These are phyloP conservation scores for Trichoderma pleuroti DNA, from an alignment of 2,329 filamentous ascomycete species.

Conservation along the genomic window DNA sequence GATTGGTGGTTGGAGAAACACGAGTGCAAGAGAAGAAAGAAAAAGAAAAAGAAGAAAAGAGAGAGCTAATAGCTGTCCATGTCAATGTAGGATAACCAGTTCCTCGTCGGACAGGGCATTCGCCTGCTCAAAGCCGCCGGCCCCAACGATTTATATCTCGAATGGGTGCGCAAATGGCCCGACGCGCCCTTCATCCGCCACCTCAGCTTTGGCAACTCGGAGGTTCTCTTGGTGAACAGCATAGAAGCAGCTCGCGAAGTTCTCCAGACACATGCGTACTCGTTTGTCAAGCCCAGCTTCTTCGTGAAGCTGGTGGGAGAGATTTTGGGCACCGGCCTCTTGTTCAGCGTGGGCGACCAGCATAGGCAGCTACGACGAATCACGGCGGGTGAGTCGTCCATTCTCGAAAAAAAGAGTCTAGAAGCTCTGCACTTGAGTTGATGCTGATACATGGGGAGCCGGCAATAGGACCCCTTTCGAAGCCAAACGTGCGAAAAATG, in stretches of 20 bases:
- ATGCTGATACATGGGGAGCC: not conserved
- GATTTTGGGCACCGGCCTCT: slow-evolving; percentile 4
- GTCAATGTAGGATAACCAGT: slow-evolving; percentile 7
- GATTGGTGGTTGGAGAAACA: not conserved
- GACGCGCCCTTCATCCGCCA: slow-evolving; percentile 12
- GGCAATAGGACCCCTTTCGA: slow-evolving; percentile 2
- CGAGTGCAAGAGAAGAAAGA: not conserved
- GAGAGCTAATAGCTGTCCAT: not conserved
- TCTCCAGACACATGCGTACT: slow-evolving; percentile 5
- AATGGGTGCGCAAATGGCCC: slow-evolving; percentile 14
- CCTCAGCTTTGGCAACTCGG: slow-evolving; percentile 10
- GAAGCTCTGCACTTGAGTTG: not conserved
- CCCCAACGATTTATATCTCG: slow-evolving; percentile 9
- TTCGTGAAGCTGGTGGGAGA: slow-evolving; percentile 13
- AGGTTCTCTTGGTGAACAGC: slow-evolving; percentile 12
- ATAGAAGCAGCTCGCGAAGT: slow-evolving; percentile 16
- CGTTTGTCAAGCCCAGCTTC: slow-evolving; percentile 11
- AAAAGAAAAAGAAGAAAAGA: not conserved
- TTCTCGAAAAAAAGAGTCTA: not conserved
- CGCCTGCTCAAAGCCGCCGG: not conserved
- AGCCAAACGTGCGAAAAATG: slow-evolving; percentile 9
- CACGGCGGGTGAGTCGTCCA: not conserved
- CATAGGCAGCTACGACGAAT: slow-evolving; percentile 7
- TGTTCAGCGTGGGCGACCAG: slow-evolving; percentile 13
- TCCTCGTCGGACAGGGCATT: slow-evolving; percentile 13